Evolutionary conservation across 192 early-diverging fungal genomes (phyloP), one percentile per base, ranked within the genome.

Genomic region (Gorgonomyces haynaldii): DNA sequence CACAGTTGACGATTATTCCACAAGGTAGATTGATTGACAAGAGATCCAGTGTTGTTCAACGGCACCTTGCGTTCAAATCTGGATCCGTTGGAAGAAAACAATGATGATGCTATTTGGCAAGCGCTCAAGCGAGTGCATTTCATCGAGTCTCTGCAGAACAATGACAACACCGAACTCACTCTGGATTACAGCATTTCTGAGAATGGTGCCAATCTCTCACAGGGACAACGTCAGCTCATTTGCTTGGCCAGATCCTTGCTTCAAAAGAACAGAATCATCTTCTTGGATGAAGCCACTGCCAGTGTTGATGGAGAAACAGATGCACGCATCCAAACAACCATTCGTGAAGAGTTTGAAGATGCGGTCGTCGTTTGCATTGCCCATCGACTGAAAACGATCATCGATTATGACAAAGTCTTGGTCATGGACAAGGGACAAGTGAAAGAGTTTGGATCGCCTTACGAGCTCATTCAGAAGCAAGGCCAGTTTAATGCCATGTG

Each of bases 231-330:
- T 21, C 62, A 66, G 26, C 28, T 67, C 6, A 10, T 60, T 10
- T 62, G 40, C 60, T 27, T 62, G 10, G 61, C 61, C 2, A n/a
- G 61, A 21, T 57, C 61, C 7, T 37, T 62, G 35, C 24, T 62
- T 13, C n/a, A 24, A n/a, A 31, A 54, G 31, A 22, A 25, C 20
- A 27, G 32, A 24, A 10, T 58, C 3, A 31, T 58, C 23, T 15
- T 58, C 17, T 15, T 56, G 44, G 55, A 56, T 35, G 61, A 70
- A 42, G 77, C 69, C 2, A 80, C 35, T 24, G 83, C 83, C 13
- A 79, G 77, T 23, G 74, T 84, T 10, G 85, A 87, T 60, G 62
- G 78, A 54, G 68, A 67, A 19, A 87, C 83, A 1, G 85, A 88
- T 57, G 63, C 67, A 9, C 57, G 65, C 24, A 78, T 85, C 45